Evolutionary conservation across 2,329 filamentous ascomycete species (phyloP).

Genomic region (Ilyonectria destructans): DNA sequence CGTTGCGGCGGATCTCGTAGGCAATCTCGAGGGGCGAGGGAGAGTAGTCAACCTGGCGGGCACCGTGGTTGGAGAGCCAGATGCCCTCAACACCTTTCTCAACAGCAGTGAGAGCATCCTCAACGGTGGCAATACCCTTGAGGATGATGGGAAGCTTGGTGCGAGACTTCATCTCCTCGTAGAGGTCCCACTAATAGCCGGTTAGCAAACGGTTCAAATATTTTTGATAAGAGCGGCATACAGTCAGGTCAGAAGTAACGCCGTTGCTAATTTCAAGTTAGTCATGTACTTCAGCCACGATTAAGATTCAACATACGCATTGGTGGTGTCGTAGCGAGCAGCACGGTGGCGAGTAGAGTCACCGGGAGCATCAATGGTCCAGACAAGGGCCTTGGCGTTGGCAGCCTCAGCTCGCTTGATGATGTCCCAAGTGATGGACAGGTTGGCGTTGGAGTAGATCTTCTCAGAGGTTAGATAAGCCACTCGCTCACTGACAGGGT

Average conservation of each 20-base stretch:
- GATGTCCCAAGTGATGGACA: slow-evolving; percentile 52
- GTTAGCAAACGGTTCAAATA: slow-evolving; percentile 4
- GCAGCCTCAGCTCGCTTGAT: slow-evolving; percentile 53
- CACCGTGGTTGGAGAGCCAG: slow-evolving; percentile 61
- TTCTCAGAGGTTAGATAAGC: not conserved
- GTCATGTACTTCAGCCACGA: not conserved
- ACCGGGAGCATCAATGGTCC: slow-evolving; percentile 54
- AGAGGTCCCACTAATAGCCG: slow-evolving; percentile 41
- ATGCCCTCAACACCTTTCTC: slow-evolving; percentile 55
- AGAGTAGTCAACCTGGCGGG: slow-evolving; percentile 58
- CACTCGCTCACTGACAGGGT: rapidly evolving
- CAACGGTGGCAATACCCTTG: slow-evolving; percentile 58
- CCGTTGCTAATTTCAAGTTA: slow-evolving; percentile 37
- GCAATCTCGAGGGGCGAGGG: slow-evolving; percentile 47
- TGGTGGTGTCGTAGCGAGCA: slow-evolving; percentile 48
- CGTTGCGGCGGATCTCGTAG: slow-evolving; percentile 55
- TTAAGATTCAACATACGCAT: slow-evolving; percentile 31
- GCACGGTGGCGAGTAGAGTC: slow-evolving; percentile 46
- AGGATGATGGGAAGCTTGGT: slow-evolving; percentile 57
- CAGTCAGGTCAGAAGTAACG: slow-evolving; percentile 43
- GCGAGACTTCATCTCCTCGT: slow-evolving; percentile 50
- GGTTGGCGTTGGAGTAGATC: slow-evolving; percentile 55
- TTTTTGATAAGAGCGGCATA: slow-evolving; percentile 5
- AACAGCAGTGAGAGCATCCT: slow-evolving; percentile 55
- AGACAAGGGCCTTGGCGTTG: slow-evolving; percentile 57